These are phyloP conservation scores for Apiotrichum akiyoshidainum DNA, from an alignment of 1,284 basidiomycete species.

Conservation along the genomic window DNA sequence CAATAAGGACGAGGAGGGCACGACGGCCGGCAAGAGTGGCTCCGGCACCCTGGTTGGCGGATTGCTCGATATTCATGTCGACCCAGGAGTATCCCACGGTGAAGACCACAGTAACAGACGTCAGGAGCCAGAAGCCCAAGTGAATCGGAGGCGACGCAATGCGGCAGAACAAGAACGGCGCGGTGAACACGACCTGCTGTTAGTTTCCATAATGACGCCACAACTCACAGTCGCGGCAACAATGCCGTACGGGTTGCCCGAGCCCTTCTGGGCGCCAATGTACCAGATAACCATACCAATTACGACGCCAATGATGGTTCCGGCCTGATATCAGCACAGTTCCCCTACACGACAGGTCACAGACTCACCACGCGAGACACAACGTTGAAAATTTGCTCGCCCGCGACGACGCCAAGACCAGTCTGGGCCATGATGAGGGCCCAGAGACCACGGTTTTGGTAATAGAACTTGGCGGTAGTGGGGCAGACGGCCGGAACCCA, in stretches of 20 bases:
- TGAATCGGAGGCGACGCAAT: constrained; percentile 55
- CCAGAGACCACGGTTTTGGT: constrained; percentile 54
- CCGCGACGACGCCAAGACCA: constrained; percentile 60
- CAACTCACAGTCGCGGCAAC: constrained; percentile 57
- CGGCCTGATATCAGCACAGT: constrained; percentile 27
- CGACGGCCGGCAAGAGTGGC: constrained; percentile 59
- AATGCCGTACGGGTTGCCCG: constrained; percentile 61
- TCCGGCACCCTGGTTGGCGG: constrained; percentile 58
- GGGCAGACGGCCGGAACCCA: constrained; percentile 59
- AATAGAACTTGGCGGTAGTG: constrained; percentile 50
- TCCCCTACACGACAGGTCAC: not conserved
- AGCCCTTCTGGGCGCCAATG: constrained; percentile 54
- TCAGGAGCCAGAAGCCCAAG: constrained; percentile 47
- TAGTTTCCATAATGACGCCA: constrained; percentile 6
- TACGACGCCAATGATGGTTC: constrained; percentile 54
- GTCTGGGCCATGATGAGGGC: constrained; percentile 67
- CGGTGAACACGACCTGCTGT: constrained; percentile 52
- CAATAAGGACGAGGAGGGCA: constrained; percentile 49
- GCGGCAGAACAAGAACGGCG: constrained; percentile 59
- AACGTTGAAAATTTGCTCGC: constrained; percentile 61
- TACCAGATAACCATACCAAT: constrained; percentile 61
- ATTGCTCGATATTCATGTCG: constrained; percentile 56
- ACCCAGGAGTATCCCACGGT: constrained; percentile 64
- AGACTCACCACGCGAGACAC: constrained; percentile 50
- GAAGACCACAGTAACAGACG: constrained; percentile 42